phyloP scores from a whole-genome alignment of 2,329 filamentous ascomycete genomes.

The Teratosphaeriaceae sp. region DNA sequence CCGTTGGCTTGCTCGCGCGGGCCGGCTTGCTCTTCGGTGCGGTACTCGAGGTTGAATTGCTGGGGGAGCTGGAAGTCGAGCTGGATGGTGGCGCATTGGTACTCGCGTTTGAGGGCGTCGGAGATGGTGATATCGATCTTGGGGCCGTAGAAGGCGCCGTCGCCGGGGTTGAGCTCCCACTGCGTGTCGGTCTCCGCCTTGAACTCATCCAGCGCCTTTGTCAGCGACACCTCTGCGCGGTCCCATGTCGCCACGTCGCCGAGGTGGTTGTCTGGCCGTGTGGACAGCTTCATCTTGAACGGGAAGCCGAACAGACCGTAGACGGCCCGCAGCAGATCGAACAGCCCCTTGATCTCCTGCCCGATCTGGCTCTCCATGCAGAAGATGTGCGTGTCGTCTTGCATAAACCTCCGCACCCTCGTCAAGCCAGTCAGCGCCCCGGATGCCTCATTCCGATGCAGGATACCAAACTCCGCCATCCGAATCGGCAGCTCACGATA shows the following conservation, averaged over 20 bases:
- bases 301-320: constrained; percentile 80
- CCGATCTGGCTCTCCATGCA: constrained; percentile 74
- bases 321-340: constrained; percentile 77
- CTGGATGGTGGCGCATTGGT: constrained; percentile 91
- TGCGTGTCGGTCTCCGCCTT: constrained; percentile 53
- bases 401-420: constrained; percentile 86
- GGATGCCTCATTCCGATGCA: constrained; percentile 93
- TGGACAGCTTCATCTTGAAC: constrained; percentile 93
- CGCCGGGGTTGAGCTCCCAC: constrained; percentile 90
- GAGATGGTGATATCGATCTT: constrained; percentile 97
- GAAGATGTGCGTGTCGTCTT: constrained; percentile 96
- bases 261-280: constrained; percentile 80
- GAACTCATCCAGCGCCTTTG: constrained; percentile 73
- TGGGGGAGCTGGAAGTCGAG: constrained; percentile 80
- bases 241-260: constrained; percentile 86
- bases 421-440: constrained; percentile 87
- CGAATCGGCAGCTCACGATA: constrained; percentile 87
- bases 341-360: constrained; percentile 71
- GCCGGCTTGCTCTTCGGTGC: constrained; percentile 60
- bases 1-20: constrained; percentile 19
- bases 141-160: constrained; percentile 96
- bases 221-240: constrained; percentile 74
- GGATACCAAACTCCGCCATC: constrained; percentile 90
- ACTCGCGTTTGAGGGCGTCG: constrained; percentile 76
- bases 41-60: constrained; percentile 83